Evolutionary conservation across 352 stramenopile species (phyloP), one percentile per base, ranked within the genome.

Genomic region (Globisporangium nagaii): DNA sequence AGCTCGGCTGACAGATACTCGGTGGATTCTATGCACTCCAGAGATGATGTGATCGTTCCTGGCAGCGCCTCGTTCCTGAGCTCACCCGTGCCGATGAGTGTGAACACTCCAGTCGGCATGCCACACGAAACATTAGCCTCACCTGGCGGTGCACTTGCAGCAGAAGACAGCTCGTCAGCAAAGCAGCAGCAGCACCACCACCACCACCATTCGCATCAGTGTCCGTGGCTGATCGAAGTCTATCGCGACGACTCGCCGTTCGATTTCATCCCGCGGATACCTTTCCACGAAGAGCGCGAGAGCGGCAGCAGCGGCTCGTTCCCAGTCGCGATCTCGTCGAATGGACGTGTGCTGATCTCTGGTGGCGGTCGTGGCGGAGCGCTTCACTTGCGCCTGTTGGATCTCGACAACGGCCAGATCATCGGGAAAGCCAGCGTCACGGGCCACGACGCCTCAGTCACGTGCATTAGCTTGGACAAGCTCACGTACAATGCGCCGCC

Each of bases 381-480:
- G 12, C 54, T 95, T 25, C 83, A 93, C 54, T 65, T 95, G 17
- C 79, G 85, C 4, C 53, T 93, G 7, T 31, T 93, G 0, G 85
- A 95, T 48, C 58, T 91, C 5, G 85, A 93, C 56, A 95, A 85
- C 42, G 83, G 81, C 0, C 85, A 93, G 40, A 68, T 95, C 17
- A 56, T 93, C 22, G 85, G 77, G 10, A 91, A 91, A 57, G 85
- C 83, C 1, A 95, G 81, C 51, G 81, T 92, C 10, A 79, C 82
- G 3, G 85, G 85, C 0, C 85, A 95, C 41, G 68, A 77, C 19
- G 74, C 66, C 24, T 65, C 72, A 2, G 71, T 95, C 24, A 90
- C 85, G 28, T 93, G 83, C 53, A 28, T 95, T 12, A 86, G 69
- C 28, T 44, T 93, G 17, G 81, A 91, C 62, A 69, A 71, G 22